Evolutionary conservation across 495 filamentous ascomycete species (phyloP).

Genomic region (Penicillium pancosmium): DNA sequence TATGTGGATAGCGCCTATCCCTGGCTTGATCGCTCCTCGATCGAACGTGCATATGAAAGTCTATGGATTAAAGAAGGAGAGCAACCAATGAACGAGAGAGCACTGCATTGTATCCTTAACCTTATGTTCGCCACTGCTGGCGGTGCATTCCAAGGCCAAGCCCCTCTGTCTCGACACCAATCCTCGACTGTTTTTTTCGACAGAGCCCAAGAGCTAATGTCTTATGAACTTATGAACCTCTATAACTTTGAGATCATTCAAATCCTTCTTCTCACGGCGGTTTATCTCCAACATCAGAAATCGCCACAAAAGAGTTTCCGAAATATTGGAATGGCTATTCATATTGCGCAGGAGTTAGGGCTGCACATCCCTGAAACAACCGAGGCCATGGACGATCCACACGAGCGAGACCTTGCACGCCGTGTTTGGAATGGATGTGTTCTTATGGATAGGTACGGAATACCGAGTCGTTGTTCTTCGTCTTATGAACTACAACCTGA

Average conservation of each 20-base stretch:
- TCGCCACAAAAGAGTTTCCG: constrained; percentile 18
- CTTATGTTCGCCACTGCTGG: constrained; percentile 21
- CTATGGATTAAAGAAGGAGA: constrained; percentile 18
- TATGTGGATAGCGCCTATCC: constrained; percentile 25
- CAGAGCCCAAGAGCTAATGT: constrained; percentile 18
- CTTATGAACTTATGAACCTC: constrained; percentile 16
- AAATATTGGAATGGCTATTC: constrained; percentile 60
- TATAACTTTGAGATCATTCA: constrained; percentile 26
- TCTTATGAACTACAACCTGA: neutral
- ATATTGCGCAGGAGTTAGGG: constrained; percentile 60
- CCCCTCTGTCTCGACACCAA: constrained; percentile 13
- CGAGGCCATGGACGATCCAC: constrained; percentile 18
- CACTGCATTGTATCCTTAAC: constrained; percentile 21
- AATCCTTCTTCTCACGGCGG: constrained; percentile 25
- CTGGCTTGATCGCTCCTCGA: constrained; percentile 18
- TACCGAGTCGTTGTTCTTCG: neutral
- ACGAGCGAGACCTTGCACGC: constrained; percentile 19
- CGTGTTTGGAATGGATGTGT: constrained; percentile 30
- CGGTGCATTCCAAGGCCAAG: constrained; percentile 19
- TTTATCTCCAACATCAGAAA: constrained; percentile 25
- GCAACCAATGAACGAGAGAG: constrained; percentile 18
- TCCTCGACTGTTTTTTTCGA: constrained; percentile 14
- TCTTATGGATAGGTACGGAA: constrained; percentile 25
- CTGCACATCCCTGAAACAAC: constrained; percentile 56
- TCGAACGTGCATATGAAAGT: constrained; percentile 20